These are phyloP conservation scores for Vachellia collinsii DNA, from an alignment of 306 rosid species.

Conservation along the genomic window DNA sequence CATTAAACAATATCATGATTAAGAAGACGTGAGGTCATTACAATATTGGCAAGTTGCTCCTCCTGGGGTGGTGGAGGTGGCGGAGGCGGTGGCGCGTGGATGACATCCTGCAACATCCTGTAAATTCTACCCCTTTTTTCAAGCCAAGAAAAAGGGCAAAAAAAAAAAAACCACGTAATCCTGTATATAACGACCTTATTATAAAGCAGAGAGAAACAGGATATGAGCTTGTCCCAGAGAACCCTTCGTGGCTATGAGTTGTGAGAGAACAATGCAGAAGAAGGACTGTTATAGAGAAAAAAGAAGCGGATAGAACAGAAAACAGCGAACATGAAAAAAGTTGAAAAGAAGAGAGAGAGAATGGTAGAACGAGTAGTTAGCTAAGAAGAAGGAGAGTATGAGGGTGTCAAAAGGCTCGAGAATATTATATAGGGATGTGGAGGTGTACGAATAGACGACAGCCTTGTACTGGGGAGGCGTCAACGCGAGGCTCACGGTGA, in stretches of 20 bases:
- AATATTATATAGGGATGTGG: slow-evolving; percentile 46
- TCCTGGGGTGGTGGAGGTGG: slow-evolving; percentile 34
- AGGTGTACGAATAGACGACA: slow-evolving; percentile 45
- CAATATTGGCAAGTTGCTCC: slow-evolving; percentile 51
- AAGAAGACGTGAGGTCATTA: slow-evolving; percentile 40
- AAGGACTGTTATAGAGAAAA: slow-evolving; percentile 31
- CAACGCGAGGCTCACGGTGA: slow-evolving; percentile 61
- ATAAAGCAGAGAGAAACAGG: not conserved
- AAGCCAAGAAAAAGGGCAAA: not conserved
- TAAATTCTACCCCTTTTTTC: not conserved
- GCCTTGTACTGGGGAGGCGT: slow-evolving; percentile 43
- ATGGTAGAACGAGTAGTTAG: slow-evolving; percentile 24
- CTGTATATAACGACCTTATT: not conserved
- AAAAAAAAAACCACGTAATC: not conserved
- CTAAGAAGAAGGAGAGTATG: slow-evolving; percentile 49
- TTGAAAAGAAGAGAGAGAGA: slow-evolving; percentile 5
- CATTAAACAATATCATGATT: not conserved
- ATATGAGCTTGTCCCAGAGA: slow-evolving; percentile 14
- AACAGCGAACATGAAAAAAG: slow-evolving; percentile 11
- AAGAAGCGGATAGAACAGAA: slow-evolving; percentile 8
- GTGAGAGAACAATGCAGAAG: slow-evolving; percentile 43
- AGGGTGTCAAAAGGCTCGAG: slow-evolving; percentile 47
- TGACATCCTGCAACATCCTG: slow-evolving; percentile 72
- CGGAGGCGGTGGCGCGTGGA: slow-evolving; percentile 43
- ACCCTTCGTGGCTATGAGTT: slow-evolving; percentile 6